Conservation (phyloP, 768 basidiomycete genomes). For the Auricularia heimuer region DNA sequence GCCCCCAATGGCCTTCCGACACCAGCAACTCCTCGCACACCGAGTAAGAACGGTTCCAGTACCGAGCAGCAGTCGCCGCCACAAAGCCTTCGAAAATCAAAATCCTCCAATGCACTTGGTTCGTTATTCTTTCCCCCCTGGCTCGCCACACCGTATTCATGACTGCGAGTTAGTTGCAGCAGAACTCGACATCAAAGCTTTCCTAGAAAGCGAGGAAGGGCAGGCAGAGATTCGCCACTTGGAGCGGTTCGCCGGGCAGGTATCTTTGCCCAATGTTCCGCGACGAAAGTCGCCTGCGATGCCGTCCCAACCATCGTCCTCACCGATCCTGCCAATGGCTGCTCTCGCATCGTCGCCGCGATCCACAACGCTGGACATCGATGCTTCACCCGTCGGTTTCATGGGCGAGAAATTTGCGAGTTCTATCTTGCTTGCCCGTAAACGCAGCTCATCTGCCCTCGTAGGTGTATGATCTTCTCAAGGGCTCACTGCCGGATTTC, state of each 20-base stretch:
- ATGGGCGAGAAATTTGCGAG: not conserved
- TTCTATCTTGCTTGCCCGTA: not conserved
- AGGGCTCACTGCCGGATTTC: conserved; percentile 13
- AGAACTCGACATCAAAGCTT: not conserved
- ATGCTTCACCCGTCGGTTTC: not conserved
- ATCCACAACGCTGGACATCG: not conserved
- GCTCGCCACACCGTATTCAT: not conserved
- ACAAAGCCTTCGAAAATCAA: too few species aligned
- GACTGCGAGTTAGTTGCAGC: not conserved
- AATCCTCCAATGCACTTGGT: too few species aligned
- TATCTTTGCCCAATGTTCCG: not conserved
- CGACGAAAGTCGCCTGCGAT: not conserved
- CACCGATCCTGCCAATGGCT: not conserved
- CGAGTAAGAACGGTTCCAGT: too few species aligned
- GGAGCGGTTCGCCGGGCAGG: not conserved
- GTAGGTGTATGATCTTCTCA: conserved; percentile 16
- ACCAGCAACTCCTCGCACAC: too few species aligned
- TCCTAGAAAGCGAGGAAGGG: not conserved
- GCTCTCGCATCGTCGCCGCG: not conserved
- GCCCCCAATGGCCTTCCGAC: too few species aligned
- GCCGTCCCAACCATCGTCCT: not conserved
- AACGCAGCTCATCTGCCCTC: not conserved
- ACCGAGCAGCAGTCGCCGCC: too few species aligned
- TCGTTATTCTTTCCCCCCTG: too few species aligned
- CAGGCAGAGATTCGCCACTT: not conserved